phyloP scores from a whole-genome alignment of 768 basidiomycete species.

The Rhodosporidiobolus odoratus region DNA sequence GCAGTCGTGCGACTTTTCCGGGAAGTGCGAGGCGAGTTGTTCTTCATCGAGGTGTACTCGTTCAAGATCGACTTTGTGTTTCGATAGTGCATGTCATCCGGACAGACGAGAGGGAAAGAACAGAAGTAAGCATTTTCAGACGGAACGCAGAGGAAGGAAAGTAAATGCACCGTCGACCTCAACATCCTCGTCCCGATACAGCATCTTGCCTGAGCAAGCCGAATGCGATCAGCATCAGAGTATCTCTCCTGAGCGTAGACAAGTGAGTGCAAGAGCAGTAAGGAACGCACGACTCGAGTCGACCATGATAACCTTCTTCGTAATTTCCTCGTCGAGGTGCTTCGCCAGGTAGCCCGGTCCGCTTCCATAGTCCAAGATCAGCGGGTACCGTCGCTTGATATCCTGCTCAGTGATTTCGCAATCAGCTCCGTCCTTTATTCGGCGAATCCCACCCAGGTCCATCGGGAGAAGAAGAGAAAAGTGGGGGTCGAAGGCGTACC shows the following conservation, averaged over 20 bases:
- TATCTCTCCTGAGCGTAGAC: neutral
- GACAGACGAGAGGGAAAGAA: neutral
- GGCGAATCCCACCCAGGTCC: neutral
- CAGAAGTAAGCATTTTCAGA: neutral
- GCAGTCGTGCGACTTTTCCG: conserved; percentile 75
- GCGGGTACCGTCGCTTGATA: conserved; percentile 73
- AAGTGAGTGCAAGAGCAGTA: neutral
- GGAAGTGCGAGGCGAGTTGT: conserved; percentile 60
- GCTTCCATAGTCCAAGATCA: conserved; percentile 79
- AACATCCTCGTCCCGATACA: conserved; percentile 69
- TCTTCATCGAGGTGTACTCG: conserved; percentile 82
- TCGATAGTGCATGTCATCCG: neutral
- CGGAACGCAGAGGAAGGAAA: neutral
- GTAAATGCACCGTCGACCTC: conserved; percentile 67
- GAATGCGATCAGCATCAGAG: neutral
- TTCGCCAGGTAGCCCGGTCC: conserved; percentile 89
- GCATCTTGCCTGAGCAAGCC: conserved; percentile 57
- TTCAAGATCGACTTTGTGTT: conserved; percentile 62
- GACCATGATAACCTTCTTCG: conserved; percentile 71
- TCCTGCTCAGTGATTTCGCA: too few relatives aligned
- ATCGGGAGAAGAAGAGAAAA: neutral
- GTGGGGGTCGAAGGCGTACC: conserved; percentile 50
- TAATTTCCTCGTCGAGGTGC: conserved; percentile 63
- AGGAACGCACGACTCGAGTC: conserved; percentile 69
- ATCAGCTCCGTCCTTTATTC: conserved; percentile 15